phyloP scores from a whole-genome alignment of 805 yeast genomes.

The Pichia thaimueangensis region DNA sequence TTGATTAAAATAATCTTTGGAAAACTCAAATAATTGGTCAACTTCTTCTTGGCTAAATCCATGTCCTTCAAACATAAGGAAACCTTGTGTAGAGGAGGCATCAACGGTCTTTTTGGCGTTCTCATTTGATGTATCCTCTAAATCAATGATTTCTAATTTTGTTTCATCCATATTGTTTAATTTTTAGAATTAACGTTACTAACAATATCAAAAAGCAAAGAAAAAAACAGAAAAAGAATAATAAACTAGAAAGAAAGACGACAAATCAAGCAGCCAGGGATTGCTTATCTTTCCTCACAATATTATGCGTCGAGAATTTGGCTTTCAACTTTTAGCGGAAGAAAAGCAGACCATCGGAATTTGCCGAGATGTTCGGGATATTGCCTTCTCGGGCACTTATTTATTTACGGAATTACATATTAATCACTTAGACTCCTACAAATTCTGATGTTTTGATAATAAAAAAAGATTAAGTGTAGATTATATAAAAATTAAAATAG shows the following conservation, averaged over 20 bases:
- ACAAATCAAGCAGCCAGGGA: no score
- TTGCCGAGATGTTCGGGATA: no score
- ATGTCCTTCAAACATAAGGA: conserved; percentile 47
- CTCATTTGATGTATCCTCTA: conserved; percentile 25
- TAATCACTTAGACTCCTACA: no score
- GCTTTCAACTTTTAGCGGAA: no score
- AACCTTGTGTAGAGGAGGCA: conserved; percentile 47
- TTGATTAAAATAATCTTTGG: conserved; percentile 28
- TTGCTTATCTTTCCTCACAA: no score
- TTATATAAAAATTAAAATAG: conserved; percentile 2
- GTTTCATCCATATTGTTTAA: conserved; percentile 7
- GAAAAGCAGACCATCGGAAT: no score
- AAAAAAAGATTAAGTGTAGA: conserved; percentile 1
- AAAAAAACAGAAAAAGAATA: background rate
- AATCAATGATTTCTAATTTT: conserved; percentile 42
- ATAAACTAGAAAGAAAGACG: background rate
- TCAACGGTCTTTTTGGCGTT: conserved; percentile 35
- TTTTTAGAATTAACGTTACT: background rate
- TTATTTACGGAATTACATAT: no score
- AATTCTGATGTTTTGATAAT: no score
- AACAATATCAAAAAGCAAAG: background rate
- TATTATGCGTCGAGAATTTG: no score
- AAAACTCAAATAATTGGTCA: conserved; percentile 19
- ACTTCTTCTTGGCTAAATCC: conserved; percentile 41
- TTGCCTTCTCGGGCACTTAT: no score